A percentile compares a stretch with the other conserved stretches of the same genome.
phyloP scores from a whole-genome alignment of 768 basidiomycete genomes.

The Filobasidium wieringae region DNA sequence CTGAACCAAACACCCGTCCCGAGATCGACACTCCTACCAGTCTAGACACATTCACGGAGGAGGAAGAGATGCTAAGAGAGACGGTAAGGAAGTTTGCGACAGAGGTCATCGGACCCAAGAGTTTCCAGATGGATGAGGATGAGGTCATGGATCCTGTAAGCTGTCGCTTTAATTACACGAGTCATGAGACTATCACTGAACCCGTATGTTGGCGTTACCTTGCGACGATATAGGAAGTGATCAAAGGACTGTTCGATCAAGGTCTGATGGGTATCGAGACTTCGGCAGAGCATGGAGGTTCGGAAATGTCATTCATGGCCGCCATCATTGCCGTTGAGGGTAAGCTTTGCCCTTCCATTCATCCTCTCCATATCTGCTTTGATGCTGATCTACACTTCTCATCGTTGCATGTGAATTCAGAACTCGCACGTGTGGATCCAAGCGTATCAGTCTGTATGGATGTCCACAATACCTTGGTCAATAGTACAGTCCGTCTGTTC shows the following conservation, averaged over 20 bases:
- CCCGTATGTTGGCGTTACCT: not conserved
- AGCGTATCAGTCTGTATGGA: constrained; percentile 94
- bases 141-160: constrained; percentile 76
- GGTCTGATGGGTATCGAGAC: constrained; percentile 99
- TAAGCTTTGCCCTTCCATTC: constrained; percentile 7
- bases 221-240: constrained; percentile 41
- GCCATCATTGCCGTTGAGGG: constrained; percentile 88
- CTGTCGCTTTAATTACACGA: not conserved
- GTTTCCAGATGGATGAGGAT: constrained; percentile 95
- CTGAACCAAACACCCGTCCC: not conserved
- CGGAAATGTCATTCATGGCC: constrained; percentile 82
- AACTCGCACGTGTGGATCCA: constrained; percentile 90
- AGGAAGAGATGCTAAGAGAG: constrained; percentile 87
- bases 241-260: constrained; percentile 84
- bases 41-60: constrained; percentile 74
- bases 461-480: constrained; percentile 96
- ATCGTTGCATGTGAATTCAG: constrained; percentile 33
- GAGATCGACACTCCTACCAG: constrained; percentile 22
- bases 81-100: constrained; percentile 81
- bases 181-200: not conserved
- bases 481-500: constrained; percentile 81
- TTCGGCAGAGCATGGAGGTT: constrained; percentile 64
- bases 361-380: not conserved
- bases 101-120: constrained; percentile 80
- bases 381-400: not conserved